Conservation (phyloP, 2,329 filamentous ascomycete genomes). For the Hymenoscyphus fructigenus region DNA sequence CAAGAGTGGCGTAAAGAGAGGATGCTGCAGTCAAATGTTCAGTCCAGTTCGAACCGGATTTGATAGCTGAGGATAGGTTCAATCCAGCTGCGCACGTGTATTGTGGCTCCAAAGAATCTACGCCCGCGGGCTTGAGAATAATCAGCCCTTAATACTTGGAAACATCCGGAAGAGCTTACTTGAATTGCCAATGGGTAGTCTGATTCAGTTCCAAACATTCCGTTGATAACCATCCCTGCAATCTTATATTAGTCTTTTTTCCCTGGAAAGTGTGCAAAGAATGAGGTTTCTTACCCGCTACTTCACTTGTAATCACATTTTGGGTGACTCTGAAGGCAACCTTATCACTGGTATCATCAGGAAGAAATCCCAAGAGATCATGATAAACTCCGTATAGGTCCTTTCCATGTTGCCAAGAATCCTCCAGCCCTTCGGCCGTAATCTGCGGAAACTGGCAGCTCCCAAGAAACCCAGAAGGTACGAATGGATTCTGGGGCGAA, state of each 20-base stretch:
- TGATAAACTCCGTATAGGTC: slow-evolving; percentile 78
- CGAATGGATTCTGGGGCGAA: slow-evolving; percentile 65
- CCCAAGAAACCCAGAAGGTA: slow-evolving; percentile 65
- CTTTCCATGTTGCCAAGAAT: slow-evolving; percentile 73
- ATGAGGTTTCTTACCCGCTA: slow-evolving; percentile 47
- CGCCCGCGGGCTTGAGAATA: slow-evolving; percentile 42
- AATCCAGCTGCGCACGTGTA: slow-evolving; percentile 62
- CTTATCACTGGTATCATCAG: slow-evolving; percentile 44
- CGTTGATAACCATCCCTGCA: slow-evolving; percentile 66
- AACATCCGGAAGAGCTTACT: slow-evolving; percentile 31
- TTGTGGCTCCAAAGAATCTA: slow-evolving; percentile 73
- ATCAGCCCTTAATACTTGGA: background rate
- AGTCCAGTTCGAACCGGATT: slow-evolving; percentile 56
- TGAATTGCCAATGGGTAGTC: slow-evolving; percentile 50
- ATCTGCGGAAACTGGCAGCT: slow-evolving; percentile 82
- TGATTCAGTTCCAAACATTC: slow-evolving; percentile 58
- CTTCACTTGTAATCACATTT: slow-evolving; percentile 80
- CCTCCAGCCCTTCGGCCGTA: slow-evolving; percentile 67
- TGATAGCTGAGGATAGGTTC: slow-evolving; percentile 44
- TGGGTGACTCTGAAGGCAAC: slow-evolving; percentile 73
- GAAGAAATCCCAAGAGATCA: slow-evolving; percentile 66
- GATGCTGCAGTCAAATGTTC: slow-evolving; percentile 59
- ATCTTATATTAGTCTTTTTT: background rate
- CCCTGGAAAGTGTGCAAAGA: background rate
- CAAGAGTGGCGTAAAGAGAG: slow-evolving; percentile 58